A percentile compares a stretch with the other conserved stretches of the same genome.
phyloP scores from a whole-genome alignment of 257 asterid species.

The Salvia hispanica region DNA sequence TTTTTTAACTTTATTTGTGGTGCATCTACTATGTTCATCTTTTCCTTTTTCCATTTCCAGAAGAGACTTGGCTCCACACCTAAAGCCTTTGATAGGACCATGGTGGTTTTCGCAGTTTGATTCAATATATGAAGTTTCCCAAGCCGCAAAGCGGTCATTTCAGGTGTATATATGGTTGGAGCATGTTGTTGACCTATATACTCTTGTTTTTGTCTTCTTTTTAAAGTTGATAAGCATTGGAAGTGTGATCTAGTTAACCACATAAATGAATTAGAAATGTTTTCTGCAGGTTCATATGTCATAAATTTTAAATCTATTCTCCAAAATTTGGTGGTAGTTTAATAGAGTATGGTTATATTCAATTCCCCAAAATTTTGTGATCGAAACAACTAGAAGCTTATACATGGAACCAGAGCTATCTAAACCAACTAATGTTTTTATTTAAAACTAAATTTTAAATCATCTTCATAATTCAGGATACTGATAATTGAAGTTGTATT shows the following conservation, averaged over 20 bases:
- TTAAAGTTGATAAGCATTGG: background rate
- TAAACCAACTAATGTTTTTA: background rate
- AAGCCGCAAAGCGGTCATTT: constrained; percentile 89
- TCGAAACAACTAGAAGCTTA: too few species aligned
- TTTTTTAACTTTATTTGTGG: constrained; percentile 21
- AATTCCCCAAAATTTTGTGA: background rate
- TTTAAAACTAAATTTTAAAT: too few species aligned
- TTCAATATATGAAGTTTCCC: constrained; percentile 85
- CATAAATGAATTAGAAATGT: background rate
- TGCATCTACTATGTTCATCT: constrained; percentile 12
- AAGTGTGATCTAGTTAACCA: background rate
- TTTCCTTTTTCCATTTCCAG: constrained; percentile 53
- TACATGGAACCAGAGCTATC: background rate
- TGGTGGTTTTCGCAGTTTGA: constrained; percentile 99
- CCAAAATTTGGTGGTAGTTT: background rate
- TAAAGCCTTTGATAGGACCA: constrained; percentile 90
- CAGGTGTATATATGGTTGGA: constrained; percentile 59
- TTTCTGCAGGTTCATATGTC: too few species aligned
- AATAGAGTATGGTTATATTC: background rate
- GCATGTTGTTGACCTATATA: constrained; percentile 22
- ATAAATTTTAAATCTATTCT: too few species aligned
- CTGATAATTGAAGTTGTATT: too few species aligned
- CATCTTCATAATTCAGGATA: too few species aligned
- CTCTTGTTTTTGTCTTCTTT: constrained; percentile 3
- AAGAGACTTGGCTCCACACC: constrained; percentile 90